Evolutionary conservation across 768 basidiomycete species (phyloP).

Genomic region (Tephrocybe sp.): DNA sequence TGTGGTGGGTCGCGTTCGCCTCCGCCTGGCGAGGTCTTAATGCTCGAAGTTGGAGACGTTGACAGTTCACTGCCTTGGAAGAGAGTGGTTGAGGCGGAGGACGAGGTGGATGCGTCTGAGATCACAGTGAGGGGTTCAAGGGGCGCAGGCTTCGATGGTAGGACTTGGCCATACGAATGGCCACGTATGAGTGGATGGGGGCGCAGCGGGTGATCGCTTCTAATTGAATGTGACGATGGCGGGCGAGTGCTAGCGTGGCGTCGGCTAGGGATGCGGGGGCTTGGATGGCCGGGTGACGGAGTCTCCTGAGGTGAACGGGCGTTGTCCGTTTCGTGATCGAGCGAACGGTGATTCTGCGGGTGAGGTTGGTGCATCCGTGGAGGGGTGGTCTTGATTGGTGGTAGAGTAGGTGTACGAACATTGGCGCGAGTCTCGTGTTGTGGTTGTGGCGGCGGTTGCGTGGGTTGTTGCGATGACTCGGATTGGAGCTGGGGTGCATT

Average conservation of each 20-base stretch:
- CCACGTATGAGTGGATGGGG: slow-evolving; percentile 81
- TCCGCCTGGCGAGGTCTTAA: slow-evolving; percentile 27
- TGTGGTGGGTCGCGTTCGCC: slow-evolving; percentile 30
- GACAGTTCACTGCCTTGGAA: slow-evolving; percentile 25
- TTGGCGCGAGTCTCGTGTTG: slow-evolving; percentile 9
- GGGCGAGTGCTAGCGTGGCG: slow-evolving; percentile 54
- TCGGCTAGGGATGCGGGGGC: slow-evolving; percentile 34
- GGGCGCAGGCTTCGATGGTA: slow-evolving; percentile 48
- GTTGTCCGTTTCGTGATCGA: not conserved
- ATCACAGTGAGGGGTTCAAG: slow-evolving; percentile 64
- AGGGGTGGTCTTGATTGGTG: slow-evolving; percentile 14
- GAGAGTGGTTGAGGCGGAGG: slow-evolving; percentile 34
- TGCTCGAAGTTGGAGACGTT: slow-evolving; percentile 33
- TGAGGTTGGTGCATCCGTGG: slow-evolving; percentile 9
- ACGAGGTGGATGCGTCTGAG: slow-evolving; percentile 43
- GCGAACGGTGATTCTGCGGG: slow-evolving; percentile 3
- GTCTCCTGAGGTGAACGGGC: not conserved
- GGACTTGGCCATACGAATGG: slow-evolving; percentile 57
- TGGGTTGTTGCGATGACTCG: not conserved
- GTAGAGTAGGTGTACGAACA: slow-evolving; percentile 16
- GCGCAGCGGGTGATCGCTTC: slow-evolving; percentile 40
- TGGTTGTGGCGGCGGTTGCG: not conserved
- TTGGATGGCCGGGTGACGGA: slow-evolving; percentile 21
- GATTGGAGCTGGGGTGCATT: slow-evolving; percentile 6
- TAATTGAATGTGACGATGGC: slow-evolving; percentile 62